These are phyloP conservation scores for Fomitopsis palustris DNA, from an alignment of 1,284 basidiomycete genomes.

Conservation along the genomic window DNA sequence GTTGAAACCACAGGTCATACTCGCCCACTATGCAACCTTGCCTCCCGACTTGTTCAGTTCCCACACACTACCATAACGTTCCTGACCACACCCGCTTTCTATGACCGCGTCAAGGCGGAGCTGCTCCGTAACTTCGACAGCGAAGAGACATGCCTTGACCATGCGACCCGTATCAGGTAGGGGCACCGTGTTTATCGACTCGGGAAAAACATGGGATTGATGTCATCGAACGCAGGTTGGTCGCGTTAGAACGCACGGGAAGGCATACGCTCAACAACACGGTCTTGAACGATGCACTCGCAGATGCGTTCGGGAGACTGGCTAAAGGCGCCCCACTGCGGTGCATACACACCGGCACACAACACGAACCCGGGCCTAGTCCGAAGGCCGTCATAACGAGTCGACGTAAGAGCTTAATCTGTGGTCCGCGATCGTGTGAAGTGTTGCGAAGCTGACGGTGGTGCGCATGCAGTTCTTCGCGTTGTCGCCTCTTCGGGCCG, in stretches of 20 bases:
- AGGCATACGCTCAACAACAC: background rate
- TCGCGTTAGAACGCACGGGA: background rate
- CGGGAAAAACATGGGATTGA: background rate
- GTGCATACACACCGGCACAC: background rate
- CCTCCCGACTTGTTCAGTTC: too few species aligned
- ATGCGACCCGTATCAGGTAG: constrained; percentile 4
- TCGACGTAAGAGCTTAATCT: constrained; percentile 8
- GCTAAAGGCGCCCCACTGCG: background rate
- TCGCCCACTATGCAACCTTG: too few species aligned
- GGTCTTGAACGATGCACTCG: background rate
- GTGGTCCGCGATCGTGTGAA: background rate
- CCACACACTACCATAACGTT: too few species aligned
- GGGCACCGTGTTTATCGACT: background rate
- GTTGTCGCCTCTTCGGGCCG: background rate
- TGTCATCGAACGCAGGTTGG: background rate
- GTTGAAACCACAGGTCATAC: too few species aligned
- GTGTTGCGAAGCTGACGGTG: background rate
- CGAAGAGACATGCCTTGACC: background rate
- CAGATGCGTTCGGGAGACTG: background rate
- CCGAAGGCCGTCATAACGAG: constrained; percentile 3
- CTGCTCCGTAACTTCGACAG: constrained; percentile 2
- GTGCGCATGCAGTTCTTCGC: constrained; percentile 16
- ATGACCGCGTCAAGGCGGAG: background rate
- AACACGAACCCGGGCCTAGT: background rate
- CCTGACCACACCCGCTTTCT: background rate